These are phyloP conservation scores for Tetraselmis striata DNA, from an alignment of 139 green algal genomes.

Conservation along the genomic window DNA sequence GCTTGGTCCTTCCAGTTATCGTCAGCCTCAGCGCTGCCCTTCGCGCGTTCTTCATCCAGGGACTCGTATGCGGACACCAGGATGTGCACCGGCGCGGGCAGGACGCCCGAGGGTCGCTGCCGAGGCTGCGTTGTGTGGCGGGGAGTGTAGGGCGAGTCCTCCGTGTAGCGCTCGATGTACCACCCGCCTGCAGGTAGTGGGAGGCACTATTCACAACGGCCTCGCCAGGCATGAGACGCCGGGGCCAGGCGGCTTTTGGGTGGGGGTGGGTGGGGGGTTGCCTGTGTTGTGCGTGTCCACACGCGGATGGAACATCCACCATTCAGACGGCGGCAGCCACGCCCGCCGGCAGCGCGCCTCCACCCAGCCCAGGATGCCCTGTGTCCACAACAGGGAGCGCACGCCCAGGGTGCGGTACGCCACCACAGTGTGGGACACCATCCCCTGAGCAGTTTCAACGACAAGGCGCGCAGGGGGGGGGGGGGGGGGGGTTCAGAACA, in stretches of 20 bases:
- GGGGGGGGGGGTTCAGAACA: too few relatives aligned
- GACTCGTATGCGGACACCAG: not conserved
- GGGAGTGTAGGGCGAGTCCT: not conserved
- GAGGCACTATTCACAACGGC: not conserved
- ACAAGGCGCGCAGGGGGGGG: too few relatives aligned
- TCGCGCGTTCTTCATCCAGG: not conserved
- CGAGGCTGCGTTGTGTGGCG: not conserved
- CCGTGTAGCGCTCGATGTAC: not conserved
- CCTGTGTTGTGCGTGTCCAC: not conserved
- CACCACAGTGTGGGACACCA: not conserved
- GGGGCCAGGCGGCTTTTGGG: not conserved
- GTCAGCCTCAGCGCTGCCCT: too few relatives aligned
- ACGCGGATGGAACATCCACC: not conserved
- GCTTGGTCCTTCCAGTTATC: too few relatives aligned
- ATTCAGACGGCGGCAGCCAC: not conserved
- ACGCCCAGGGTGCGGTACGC: not conserved
- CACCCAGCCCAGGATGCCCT: not conserved
- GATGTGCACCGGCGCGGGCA: not conserved
- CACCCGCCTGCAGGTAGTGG: not conserved
- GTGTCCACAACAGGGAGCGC: not conserved
- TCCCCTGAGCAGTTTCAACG: not conserved
- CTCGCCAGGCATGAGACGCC: not conserved
- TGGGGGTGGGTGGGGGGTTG: too few relatives aligned
- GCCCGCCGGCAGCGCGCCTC: not conserved
- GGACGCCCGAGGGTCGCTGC: not conserved